Base-by-base conservation (phyloP, 1,139 yeast species). In the Geotrichum bryndzae region DNA sequence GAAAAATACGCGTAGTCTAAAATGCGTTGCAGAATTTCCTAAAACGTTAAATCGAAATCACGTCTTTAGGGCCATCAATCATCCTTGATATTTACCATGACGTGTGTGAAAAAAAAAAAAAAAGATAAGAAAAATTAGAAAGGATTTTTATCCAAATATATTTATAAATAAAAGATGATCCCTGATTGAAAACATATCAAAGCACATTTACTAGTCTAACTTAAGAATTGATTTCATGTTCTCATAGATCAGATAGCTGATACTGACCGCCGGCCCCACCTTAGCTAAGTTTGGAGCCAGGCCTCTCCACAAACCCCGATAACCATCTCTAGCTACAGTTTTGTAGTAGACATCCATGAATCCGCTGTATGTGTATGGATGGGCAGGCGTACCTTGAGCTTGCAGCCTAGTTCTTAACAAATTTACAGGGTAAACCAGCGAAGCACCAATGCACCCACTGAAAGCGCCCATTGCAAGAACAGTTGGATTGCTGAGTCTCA, bases 361-460 rank as follows among this genome's bases (percentile, higher is more conserved):
- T 0, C 99, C 98, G 46, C 80, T 82, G 71, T 94, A 94, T 7
- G 83, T 82, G 71, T 88, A 87, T 11, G 98, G 98, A 75, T 94
- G 99, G 0, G 97, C 97, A 71, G 81, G 88, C 0, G 99, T 94
- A 0, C 98, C 99, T 74, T 94, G 99, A 0, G 99, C 97, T 76
- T 94, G 99, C 65, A 94, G 78, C 75, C 99, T 84, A 0, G 99
- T 95, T 76, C 99, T 82, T 59, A 94, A 76, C 61, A 94, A 79
- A 72, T 94, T 94, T 56, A 94, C 83, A 1, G 99, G 99, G 72
- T 94, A 94, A 13, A 94, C 99, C 53, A 88, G 84, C 0, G 97
- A 86, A 3, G 99, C 99, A 61, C 99, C 99, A 67, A 94, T 90
- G 3, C 96, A 83, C 27, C 99, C 99, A 51, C 96, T 88, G 59